Base-by-base conservation (phyloP, 1,284 basidiomycete genomes). In the Coniferiporia sulphurascens region DNA sequence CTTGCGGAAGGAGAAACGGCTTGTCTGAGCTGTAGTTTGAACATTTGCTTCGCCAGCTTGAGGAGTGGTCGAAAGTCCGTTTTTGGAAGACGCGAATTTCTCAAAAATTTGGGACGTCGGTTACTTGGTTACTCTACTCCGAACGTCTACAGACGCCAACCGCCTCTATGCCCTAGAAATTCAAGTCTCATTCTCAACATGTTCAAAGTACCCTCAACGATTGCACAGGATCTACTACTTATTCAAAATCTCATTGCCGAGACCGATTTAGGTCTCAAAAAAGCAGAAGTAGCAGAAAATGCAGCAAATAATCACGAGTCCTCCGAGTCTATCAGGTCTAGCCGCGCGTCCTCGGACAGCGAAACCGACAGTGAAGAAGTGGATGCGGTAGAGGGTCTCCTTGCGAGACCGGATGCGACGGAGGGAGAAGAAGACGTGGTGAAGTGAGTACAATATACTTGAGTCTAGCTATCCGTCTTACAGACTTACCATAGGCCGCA, bases 221-320 rank as follows among this genome's bases (percentile, higher is more conserved):
- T 89, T 19, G 81, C 88, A 9, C 89, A 89, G 66, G 89, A 91
- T 67, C 72, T 91, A 19, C 77, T 86, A 44, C 76, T 91, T 49
- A 91, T 91, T 48, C 84, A 83, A 56, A 83, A 83, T 58, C 64
- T 89, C 34, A 73, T 91, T 57, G 84, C 82, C 13, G 62, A 68
- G 12, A 21, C 70, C 54, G 64, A 64, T 9, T 15, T 62, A 2
- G 63, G 66, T 13, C 44, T 63, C 10, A 21, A 62, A 41, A 17
- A 15, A 43, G 32, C 48, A 32, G 51, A 58, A 64, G 57, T 36
- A 60, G 21, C 45, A 41, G 3, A 41, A 12, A 41, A 41, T 17
- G 12, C 17, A 15, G 36, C 48, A 34, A 35, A 35, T 12, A 22
- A 21, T 13, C 13, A 22, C 13, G 52, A 55, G 44, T 34, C 8